Evolutionary conservation across 345 rosid genomes (phyloP).

Genomic region (Pugionium cornutum): DNA sequence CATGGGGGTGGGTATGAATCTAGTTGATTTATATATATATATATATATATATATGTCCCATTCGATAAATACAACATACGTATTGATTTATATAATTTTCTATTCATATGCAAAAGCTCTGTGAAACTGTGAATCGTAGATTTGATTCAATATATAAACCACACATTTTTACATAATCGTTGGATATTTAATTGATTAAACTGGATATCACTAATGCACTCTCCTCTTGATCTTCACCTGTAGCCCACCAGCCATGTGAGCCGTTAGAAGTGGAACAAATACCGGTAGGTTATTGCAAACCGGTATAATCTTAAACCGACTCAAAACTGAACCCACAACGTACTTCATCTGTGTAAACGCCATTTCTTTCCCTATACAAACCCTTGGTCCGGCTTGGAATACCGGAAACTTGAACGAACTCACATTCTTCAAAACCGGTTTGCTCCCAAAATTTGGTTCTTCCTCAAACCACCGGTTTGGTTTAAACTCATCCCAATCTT

Average conservation of each 20-base stretch:
- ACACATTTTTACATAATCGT: slow-evolving; percentile 24
- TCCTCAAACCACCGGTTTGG: slow-evolving; percentile 54
- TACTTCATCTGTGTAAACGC: slow-evolving; percentile 77
- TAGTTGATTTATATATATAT: too few species aligned
- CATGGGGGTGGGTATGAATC: too few species aligned
- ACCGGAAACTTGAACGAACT: slow-evolving; percentile 63
- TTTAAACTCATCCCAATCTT: slow-evolving; percentile 60
- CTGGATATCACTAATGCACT: background rate
- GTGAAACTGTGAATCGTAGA: slow-evolving; percentile 21
- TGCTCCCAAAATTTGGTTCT: slow-evolving; percentile 23
- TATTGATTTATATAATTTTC: slow-evolving; percentile 10
- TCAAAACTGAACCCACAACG: slow-evolving; percentile 53
- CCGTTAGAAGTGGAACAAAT: slow-evolving; percentile 64
- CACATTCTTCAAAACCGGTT: slow-evolving; percentile 42
- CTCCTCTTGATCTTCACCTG: slow-evolving; percentile 51
- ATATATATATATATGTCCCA: background rate
- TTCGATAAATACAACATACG: background rate
- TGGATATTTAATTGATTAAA: slow-evolving; percentile 24
- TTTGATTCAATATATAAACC: background rate
- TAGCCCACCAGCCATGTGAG: slow-evolving; percentile 73
- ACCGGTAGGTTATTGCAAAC: slow-evolving; percentile 43
- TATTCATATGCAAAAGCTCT: slow-evolving; percentile 3
- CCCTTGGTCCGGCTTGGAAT: slow-evolving; percentile 78
- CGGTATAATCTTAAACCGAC: slow-evolving; percentile 47
- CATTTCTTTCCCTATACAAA: slow-evolving; percentile 74